Conservation (phyloP, 75 land plant species). For the Selaginella moellendorffii region DNA sequence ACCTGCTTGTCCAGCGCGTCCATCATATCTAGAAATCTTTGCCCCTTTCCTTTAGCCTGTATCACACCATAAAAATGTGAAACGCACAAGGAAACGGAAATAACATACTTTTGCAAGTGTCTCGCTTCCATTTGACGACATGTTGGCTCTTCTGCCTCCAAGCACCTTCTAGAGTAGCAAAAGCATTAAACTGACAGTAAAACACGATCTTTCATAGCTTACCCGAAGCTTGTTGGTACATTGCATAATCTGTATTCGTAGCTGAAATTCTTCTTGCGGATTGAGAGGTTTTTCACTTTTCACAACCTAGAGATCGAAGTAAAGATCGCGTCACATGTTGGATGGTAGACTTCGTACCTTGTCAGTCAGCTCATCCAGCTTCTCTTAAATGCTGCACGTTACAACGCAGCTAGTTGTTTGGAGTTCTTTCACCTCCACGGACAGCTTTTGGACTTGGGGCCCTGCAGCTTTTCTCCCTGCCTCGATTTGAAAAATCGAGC, state of each 20-base stretch:
- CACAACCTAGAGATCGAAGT: too few relatives aligned
- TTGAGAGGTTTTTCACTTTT: slow-evolving; percentile 33
- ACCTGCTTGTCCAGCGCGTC: slow-evolving; percentile 1
- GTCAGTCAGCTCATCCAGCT: slow-evolving; percentile 11
- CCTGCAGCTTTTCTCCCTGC: slow-evolving; percentile 33
- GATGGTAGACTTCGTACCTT: slow-evolving; percentile 24
- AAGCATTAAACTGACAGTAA: too few relatives aligned
- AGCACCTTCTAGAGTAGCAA: too few relatives aligned
- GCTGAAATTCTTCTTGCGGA: slow-evolving; percentile 43
- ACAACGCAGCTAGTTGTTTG: slow-evolving; percentile 33
- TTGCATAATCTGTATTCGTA: slow-evolving; percentile 59
- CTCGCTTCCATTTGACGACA: too few relatives aligned
- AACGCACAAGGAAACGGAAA: too few relatives aligned
- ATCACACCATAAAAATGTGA: too few relatives aligned
- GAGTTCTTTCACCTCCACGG: slow-evolving; percentile 42
- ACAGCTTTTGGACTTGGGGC: slow-evolving; percentile 46
- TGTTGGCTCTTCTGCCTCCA: too few relatives aligned
- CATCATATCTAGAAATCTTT: neutral
- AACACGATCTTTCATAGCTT: too few relatives aligned
- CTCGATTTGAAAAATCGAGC: slow-evolving; percentile 18
- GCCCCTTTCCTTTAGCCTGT: neutral
- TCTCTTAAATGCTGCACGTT: slow-evolving; percentile 24
- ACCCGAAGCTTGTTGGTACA: slow-evolving; percentile 81
- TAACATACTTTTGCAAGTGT: too few relatives aligned
- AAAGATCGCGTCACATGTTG: too few relatives aligned